Percentiles rank a stretch among this genome's conserved stretches.
These are phyloP conservation scores for Flaveria brownii DNA, from an alignment of 129 eudicot species.

Conservation along the genomic window DNA sequence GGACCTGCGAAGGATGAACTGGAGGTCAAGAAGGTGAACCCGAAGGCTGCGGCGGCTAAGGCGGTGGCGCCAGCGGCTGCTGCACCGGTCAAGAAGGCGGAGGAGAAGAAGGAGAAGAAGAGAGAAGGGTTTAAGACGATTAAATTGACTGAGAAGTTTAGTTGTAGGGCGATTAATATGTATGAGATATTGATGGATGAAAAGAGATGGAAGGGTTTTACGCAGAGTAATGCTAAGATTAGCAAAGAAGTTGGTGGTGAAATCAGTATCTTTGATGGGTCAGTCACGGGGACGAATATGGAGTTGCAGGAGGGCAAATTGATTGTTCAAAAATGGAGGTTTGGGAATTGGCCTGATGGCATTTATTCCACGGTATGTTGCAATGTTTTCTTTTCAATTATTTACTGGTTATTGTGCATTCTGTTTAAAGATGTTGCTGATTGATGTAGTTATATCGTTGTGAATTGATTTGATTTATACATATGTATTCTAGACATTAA, in stretches of 20 bases:
- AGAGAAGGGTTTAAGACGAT: conserved; percentile 88
- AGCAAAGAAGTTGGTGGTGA: conserved; percentile 92
- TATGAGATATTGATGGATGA: conserved; percentile 98
- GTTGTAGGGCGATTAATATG: conserved; percentile 81
- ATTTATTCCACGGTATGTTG: conserved; percentile 61
- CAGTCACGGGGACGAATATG: conserved; percentile 72
- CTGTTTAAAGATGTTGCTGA: too few relatives aligned
- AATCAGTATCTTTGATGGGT: conserved; percentile 81
- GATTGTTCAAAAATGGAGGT: conserved; percentile 96
- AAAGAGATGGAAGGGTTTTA: conserved; percentile 97
- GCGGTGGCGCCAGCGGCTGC: conserved; percentile 18
- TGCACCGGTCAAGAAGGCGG: conserved; percentile 26
- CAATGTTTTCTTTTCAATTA: not conserved
- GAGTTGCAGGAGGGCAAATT: conserved; percentile 86
- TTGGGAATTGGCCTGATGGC: conserved; percentile 96
- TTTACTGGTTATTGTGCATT: not conserved
- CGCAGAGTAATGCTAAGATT: conserved; percentile 88
- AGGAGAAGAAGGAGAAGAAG: conserved; percentile 43
- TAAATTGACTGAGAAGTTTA: conserved; percentile 79
- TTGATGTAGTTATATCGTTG: too few relatives aligned
- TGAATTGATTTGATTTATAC: too few relatives aligned
- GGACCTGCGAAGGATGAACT: conserved; percentile 89
- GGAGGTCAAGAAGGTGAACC: conserved; percentile 71
- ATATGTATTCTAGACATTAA: not conserved
- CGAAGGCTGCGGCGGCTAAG: conserved; percentile 11